phyloP scores from a whole-genome alignment of 2,329 filamentous ascomycete species.

The Alternaria triticimaculans region DNA sequence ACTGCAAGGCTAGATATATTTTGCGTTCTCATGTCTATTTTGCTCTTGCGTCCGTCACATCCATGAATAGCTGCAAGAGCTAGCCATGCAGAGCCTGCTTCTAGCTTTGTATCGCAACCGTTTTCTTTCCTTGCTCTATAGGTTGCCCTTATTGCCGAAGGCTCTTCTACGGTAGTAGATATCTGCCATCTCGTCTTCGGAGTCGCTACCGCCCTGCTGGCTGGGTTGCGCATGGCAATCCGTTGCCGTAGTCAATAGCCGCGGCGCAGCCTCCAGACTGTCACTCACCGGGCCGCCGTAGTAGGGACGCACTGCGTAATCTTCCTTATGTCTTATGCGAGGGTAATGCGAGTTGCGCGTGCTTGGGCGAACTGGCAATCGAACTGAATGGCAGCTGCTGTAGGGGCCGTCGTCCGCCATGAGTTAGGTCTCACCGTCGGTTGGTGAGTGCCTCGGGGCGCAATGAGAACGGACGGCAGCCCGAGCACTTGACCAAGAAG shows the following conservation, averaged over 20 bases:
- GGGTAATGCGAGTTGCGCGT: background rate
- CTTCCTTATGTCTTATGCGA: background rate
- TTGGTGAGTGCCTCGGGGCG: background rate
- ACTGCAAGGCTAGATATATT: background rate
- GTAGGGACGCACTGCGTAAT: background rate
- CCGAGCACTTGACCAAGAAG: background rate
- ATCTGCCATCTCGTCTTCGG: background rate
- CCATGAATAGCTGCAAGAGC: background rate
- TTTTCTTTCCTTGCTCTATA: background rate
- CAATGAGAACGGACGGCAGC: background rate
- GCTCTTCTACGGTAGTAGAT: background rate
- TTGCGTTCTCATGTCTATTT: background rate
- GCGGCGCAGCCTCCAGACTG: background rate
- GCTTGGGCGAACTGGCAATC: background rate
- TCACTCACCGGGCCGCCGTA: background rate
- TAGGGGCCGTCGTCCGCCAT: background rate
- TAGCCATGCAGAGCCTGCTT: background rate
- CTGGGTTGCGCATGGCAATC: background rate
- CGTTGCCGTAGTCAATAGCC: background rate
- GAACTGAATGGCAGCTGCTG: background rate
- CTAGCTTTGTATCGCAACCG: background rate
- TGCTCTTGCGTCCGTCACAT: background rate
- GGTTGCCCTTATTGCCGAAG: background rate
- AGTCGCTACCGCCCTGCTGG: background rate
- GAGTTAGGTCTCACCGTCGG: background rate